Evolutionary conservation across 805 yeast species (phyloP).

Genomic region (Cyberlindnera nakhonratchasimensis): DNA sequence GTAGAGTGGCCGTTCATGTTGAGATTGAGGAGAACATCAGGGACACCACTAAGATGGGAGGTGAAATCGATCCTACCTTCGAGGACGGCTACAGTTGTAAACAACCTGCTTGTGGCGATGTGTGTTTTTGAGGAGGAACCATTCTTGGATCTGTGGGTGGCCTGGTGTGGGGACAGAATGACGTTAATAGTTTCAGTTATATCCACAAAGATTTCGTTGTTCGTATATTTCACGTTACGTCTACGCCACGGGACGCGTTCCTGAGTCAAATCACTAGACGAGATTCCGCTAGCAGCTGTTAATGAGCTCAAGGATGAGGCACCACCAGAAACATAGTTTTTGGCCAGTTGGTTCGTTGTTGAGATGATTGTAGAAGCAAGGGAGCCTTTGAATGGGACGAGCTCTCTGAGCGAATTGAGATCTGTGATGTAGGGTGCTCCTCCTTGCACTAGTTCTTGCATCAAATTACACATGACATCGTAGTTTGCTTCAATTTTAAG

Average conservation of each 20-base stretch:
- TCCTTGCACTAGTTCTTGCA: slow-evolving; percentile 76
- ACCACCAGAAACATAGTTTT: slow-evolving; percentile 21
- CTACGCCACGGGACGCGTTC: slow-evolving; percentile 72
- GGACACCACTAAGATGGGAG: slow-evolving; percentile 74
- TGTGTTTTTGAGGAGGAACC: slow-evolving; percentile 3
- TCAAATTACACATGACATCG: slow-evolving; percentile 65
- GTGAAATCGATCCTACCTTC: slow-evolving; percentile 62
- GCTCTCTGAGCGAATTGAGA: slow-evolving; percentile 61
- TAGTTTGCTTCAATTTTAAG: slow-evolving; percentile 62
- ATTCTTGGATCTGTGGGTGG: slow-evolving; percentile 16
- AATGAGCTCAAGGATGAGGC: slow-evolving; percentile 8
- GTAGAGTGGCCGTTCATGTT: slow-evolving; percentile 43
- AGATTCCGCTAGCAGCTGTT: slow-evolving; percentile 2
- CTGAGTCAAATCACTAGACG: slow-evolving; percentile 27
- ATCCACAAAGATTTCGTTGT: slow-evolving; percentile 86
- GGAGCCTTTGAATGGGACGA: slow-evolving; percentile 51
- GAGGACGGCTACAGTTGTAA: slow-evolving; percentile 51
- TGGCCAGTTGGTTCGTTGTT: slow-evolving; percentile 33
- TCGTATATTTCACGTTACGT: slow-evolving; percentile 62
- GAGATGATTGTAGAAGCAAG: slow-evolving; percentile 33
- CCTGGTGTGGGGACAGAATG: slow-evolving; percentile 37
- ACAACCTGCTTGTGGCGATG: slow-evolving; percentile 17
- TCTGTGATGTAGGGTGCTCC: slow-evolving; percentile 75
- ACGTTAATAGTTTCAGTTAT: slow-evolving; percentile 62
- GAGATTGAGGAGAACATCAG: slow-evolving; percentile 60